Evolutionary conservation across 306 rosid species (phyloP), one percentile per base, ranked within the genome.

Genomic region (Corylus avellana): DNA sequence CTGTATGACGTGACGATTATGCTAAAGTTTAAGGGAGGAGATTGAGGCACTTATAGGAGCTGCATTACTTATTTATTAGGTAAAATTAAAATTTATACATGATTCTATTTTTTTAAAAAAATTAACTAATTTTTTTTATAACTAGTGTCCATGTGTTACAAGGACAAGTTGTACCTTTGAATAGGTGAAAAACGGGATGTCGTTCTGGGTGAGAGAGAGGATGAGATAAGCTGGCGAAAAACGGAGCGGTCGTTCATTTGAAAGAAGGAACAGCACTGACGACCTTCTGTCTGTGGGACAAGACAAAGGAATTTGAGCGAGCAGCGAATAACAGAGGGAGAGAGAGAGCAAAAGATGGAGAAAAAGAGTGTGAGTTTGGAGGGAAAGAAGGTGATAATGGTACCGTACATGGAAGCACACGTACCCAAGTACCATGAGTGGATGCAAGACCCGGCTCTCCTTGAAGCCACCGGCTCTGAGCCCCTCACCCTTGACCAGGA

Each of bases 401-500:
- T 95, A 12, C 97, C 96, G 20, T 95, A 92, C 90, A 89, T 89
- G 97, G 89, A 89, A 48, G 77, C 85, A 0, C 98, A 95, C 67
- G 98, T 95, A 0, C 93, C 95, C 1, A 88, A 85, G 76, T 95
- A 95, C 83, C 98, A 92, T 25, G 54, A 78, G 2, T 95, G 98
- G 98, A 92, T 95, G 98, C 88, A 85, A 82, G 88, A 91, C 82
- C 92, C 92, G 2, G 85, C 88, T 75, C 91, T 95, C 20, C 98
- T 92, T 75, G 81, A 91, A 84, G 98, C 97, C 84, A 95, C 98
- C 0, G 97, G 83, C 12, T 92, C 97, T 22, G 98, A 95, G 12
- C 98, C 98, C 51, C 97, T 95, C 57, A 78, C 94, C 54, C 93
- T 95, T 14, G 84, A 91, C 4, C 90, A 91, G 80, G 98, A 95